phyloP scores from a whole-genome alignment of 345 rosid species.

The Cochlearia excelsa region DNA sequence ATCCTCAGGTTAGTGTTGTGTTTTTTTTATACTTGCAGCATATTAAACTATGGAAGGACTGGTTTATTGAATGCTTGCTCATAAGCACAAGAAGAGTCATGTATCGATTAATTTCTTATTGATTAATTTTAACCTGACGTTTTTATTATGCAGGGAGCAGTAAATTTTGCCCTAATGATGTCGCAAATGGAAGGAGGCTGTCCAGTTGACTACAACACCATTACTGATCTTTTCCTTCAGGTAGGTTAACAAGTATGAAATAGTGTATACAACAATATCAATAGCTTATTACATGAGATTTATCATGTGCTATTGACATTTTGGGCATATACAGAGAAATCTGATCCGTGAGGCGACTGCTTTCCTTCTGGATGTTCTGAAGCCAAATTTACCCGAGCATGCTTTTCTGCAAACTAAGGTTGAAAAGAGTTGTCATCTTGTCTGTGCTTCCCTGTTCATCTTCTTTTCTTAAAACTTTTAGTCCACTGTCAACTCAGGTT shows the following conservation, averaged over 20 bases:
- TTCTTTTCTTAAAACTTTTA: slow-evolving; percentile 24
- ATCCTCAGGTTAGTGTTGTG: slow-evolving; percentile 77
- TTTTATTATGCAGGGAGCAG: slow-evolving; percentile 75
- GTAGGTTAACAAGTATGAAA: slow-evolving; percentile 37
- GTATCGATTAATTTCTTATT: neutral
- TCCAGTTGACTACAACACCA: slow-evolving; percentile 96
- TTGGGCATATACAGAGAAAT: slow-evolving; percentile 65
- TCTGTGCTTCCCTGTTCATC: slow-evolving; percentile 9
- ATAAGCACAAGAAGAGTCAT: slow-evolving; percentile 16
- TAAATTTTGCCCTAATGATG: slow-evolving; percentile 99
- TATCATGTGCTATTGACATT: slow-evolving; percentile 15
- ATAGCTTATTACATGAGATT: slow-evolving; percentile 12
- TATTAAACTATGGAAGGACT: slow-evolving; percentile 9
- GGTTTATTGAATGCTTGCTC: slow-evolving; percentile 21
- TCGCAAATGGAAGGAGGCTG: slow-evolving; percentile 99
- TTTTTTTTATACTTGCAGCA: slow-evolving; percentile 20
- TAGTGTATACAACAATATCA: slow-evolving; percentile 4
- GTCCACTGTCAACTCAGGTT: slow-evolving; percentile 52
- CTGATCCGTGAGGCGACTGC: slow-evolving; percentile 99
- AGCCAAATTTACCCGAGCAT: slow-evolving; percentile 96
- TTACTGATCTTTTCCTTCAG: slow-evolving; percentile 99
- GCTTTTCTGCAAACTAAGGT: slow-evolving; percentile 94
- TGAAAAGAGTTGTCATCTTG: slow-evolving; percentile 22
- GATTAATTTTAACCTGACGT: slow-evolving; percentile 7
- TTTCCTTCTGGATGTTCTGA: slow-evolving; percentile 92